Percentiles rank a stretch among this genome's conserved stretches.
These are phyloP conservation scores for Eucalyptus brandiana DNA, from an alignment of 345 rosid genomes.

Conservation along the genomic window DNA sequence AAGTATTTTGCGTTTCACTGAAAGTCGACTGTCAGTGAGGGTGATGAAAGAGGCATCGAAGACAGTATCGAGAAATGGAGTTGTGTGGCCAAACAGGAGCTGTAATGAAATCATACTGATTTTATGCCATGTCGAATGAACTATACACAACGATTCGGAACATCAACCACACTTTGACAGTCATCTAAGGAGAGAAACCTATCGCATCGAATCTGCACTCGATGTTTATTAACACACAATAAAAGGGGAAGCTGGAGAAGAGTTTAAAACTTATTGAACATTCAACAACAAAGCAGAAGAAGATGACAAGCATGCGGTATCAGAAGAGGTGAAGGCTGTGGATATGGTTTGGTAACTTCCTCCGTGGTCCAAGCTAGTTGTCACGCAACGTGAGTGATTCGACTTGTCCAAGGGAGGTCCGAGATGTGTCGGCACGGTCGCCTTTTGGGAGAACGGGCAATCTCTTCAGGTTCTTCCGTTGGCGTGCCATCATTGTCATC, in stretches of 20 bases:
- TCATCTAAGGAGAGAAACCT: not conserved
- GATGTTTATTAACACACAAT: not conserved
- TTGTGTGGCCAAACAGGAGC: not conserved
- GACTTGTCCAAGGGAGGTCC: not conserved
- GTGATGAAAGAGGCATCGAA: not conserved
- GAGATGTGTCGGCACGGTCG: not conserved
- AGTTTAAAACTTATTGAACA: not conserved
- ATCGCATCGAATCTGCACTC: not conserved
- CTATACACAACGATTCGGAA: not conserved
- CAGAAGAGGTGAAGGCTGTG: not conserved
- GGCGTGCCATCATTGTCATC: not conserved
- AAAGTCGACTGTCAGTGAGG: not conserved
- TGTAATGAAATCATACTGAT: not conserved
- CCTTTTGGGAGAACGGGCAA: not conserved
- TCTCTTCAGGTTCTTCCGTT: not conserved
- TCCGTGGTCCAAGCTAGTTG: not conserved
- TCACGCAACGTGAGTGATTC: not conserved
- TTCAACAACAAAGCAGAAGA: not conserved
- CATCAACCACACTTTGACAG: not conserved
- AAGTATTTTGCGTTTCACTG: not conserved
- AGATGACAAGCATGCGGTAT: not conserved
- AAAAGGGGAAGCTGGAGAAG: not conserved
- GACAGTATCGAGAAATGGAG: not conserved
- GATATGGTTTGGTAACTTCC: not conserved
- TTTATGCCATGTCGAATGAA: not conserved